Percentiles rank a stretch among this genome's conserved stretches.
Evolutionary conservation across 2,329 filamentous ascomycete species (phyloP).

Genomic region (Lecanicillium sp.): DNA sequence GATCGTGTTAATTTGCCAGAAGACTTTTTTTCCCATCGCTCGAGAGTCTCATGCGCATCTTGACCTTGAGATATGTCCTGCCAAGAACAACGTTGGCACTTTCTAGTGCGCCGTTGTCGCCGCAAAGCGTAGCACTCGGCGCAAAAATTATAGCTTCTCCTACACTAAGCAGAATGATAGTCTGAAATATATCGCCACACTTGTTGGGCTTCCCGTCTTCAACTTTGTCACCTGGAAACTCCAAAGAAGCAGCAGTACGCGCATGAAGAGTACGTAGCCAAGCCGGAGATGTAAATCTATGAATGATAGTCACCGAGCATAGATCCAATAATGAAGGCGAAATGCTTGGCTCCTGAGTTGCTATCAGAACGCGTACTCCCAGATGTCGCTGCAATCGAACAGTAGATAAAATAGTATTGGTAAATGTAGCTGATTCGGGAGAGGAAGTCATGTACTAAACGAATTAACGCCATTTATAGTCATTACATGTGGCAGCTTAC

Average conservation of each 20-base stretch:
- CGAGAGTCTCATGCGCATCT: conserved; percentile 5
- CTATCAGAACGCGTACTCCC: conserved; percentile 59
- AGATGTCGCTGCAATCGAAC: conserved; percentile 67
- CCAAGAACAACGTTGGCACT: conserved; percentile 4
- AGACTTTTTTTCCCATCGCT: conserved; percentile 2
- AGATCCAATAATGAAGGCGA: conserved; percentile 61
- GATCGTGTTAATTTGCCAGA: neutral
- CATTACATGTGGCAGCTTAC: too few species aligned
- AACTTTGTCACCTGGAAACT: neutral
- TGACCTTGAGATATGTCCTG: conserved; percentile 2
- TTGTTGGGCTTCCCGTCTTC: neutral
- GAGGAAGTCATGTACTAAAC: conserved; percentile 59
- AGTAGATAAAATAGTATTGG: conserved; percentile 50
- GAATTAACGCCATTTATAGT: too few species aligned
- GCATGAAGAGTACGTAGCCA: conserved; percentile 43
- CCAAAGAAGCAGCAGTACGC: conserved; percentile 34
- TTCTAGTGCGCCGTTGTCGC: conserved; percentile 8
- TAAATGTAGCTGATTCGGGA: conserved; percentile 48
- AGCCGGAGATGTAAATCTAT: conserved; percentile 60
- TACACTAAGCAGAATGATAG: conserved; percentile 26
- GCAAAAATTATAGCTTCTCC: conserved; percentile 33
- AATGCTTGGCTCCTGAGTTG: conserved; percentile 71
- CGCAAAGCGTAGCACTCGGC: conserved; percentile 25
- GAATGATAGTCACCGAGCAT: conserved; percentile 63
- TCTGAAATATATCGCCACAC: conserved; percentile 22